These are phyloP conservation scores for Huntiella decipiens DNA, from an alignment of 2,329 filamentous ascomycete genomes.

Conservation along the genomic window DNA sequence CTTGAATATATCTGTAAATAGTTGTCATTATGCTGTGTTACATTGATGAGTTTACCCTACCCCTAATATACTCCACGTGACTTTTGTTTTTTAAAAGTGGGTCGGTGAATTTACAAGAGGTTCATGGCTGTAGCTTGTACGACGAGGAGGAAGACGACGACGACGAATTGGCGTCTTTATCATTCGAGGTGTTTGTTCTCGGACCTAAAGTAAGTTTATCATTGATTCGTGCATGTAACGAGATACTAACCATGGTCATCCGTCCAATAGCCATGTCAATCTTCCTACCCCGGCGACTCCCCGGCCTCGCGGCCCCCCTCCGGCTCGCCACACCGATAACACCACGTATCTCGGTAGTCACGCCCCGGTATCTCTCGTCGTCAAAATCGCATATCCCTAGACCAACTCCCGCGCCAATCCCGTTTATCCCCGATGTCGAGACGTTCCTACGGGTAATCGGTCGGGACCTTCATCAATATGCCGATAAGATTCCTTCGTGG, in stretches of 20 bases:
- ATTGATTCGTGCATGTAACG: no score
- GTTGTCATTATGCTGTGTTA: no score
- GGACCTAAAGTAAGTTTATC: no score
- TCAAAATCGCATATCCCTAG: slow-evolving; percentile 8
- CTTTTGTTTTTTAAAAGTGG: no score
- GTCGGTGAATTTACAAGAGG: no score
- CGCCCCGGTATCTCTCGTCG: slow-evolving; percentile 1
- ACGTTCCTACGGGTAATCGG: slow-evolving; percentile 88
- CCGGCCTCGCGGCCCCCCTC: background rate
- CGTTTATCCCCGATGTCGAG: slow-evolving; percentile 65
- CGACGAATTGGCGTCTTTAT: no score
- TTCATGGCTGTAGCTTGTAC: no score
- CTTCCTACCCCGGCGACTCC: slow-evolving; percentile 3
- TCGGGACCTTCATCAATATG: slow-evolving; percentile 63
- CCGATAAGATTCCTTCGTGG: slow-evolving; percentile 78
- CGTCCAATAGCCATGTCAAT: background rate
- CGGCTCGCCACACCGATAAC: background rate
- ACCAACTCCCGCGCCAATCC: slow-evolving; percentile 38
- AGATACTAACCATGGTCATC: no score
- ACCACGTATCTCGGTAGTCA: background rate
- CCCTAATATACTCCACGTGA: no score
- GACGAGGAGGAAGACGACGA: no score
- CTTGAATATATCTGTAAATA: background rate
- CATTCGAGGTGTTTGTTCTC: no score
- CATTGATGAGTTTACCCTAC: no score